phyloP scores from a whole-genome alignment of 164 flowering plant species.

The Litsea cubeba region DNA sequence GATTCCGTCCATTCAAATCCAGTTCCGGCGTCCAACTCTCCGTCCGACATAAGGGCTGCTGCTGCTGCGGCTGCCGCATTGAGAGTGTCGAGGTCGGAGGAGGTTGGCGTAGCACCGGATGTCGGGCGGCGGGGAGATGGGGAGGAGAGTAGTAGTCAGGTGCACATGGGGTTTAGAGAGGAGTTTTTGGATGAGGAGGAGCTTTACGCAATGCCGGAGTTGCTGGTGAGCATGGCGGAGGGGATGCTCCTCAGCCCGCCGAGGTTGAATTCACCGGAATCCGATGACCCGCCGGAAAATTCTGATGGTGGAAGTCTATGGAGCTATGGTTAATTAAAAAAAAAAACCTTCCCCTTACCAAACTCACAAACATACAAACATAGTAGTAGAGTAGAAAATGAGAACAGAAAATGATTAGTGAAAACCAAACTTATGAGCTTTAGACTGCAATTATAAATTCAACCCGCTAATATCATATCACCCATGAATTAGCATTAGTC shows the following conservation, averaged over 20 bases:
- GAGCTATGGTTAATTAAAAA: constrained; percentile 26
- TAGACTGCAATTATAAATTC: too few relatives aligned
- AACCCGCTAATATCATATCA: too few relatives aligned
- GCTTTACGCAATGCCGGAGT: constrained; percentile 50
- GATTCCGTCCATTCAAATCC: constrained; percentile 28
- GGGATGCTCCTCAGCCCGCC: constrained; percentile 66
- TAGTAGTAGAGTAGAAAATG: too few relatives aligned
- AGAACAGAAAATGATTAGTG: too few relatives aligned
- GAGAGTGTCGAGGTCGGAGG: constrained; percentile 7
- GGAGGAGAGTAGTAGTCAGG: background rate
- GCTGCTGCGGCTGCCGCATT: constrained; percentile 51
- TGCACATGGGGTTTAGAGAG: background rate
- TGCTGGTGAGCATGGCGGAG: constrained; percentile 55
- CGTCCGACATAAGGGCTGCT: constrained; percentile 54
- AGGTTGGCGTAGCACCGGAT: background rate
- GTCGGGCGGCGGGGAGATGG: constrained; percentile 2
- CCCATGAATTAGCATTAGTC: too few relatives aligned
- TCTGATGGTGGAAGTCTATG: constrained; percentile 33
- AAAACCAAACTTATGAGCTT: too few relatives aligned
- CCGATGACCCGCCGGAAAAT: constrained; percentile 27
- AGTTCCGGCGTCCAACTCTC: constrained; percentile 42
- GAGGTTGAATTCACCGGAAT: constrained; percentile 27
- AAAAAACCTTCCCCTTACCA: background rate
- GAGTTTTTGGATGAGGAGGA: constrained; percentile 49
- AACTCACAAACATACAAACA: background rate